Percentiles rank a stretch among this genome's conserved stretches.
These are phyloP conservation scores for Cyclaneusma minus DNA, from an alignment of 2,329 filamentous ascomycete species.

Conservation along the genomic window DNA sequence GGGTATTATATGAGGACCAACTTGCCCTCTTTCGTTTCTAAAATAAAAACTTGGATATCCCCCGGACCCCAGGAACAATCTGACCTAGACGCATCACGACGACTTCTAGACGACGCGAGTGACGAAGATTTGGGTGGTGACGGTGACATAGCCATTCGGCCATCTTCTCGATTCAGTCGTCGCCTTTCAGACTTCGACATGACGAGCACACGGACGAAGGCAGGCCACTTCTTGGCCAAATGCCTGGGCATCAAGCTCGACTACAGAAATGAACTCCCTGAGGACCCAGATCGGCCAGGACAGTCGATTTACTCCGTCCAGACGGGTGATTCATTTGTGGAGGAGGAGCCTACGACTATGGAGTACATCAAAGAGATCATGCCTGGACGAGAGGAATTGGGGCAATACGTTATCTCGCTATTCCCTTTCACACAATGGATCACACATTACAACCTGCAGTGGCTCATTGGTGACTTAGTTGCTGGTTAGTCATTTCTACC, in stretches of 20 bases:
- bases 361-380: constrained; percentile 56
- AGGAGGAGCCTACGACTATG: constrained; percentile 58
- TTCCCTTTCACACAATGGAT: constrained; percentile 94
- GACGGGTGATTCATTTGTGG: constrained; percentile 65
- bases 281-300: constrained; percentile 53
- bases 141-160: too few species aligned
- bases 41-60: too few species aligned
- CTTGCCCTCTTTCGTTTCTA: too few species aligned
- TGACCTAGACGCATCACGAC: too few species aligned
- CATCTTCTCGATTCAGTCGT: too few species aligned
- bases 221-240: constrained; percentile 64
- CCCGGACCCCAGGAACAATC: too few species aligned
- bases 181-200: too few species aligned
- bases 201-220: constrained; percentile 25
- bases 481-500: constrained; percentile 43
- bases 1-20: too few species aligned
- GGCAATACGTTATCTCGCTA: constrained; percentile 49
- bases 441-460: constrained; percentile 70
- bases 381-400: constrained; percentile 39
- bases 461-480: constrained; percentile 78
- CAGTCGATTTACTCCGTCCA: constrained; percentile 65
- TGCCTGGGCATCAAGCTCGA: constrained; percentile 69
- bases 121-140: too few species aligned
- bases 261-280: constrained; percentile 40
- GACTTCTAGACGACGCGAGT: too few species aligned